Percentiles rank a stretch among this genome's conserved stretches.
These are phyloP conservation scores for Blastocystis sp. DNA, from an alignment of 352 stramenopile species.

Conservation along the genomic window DNA sequence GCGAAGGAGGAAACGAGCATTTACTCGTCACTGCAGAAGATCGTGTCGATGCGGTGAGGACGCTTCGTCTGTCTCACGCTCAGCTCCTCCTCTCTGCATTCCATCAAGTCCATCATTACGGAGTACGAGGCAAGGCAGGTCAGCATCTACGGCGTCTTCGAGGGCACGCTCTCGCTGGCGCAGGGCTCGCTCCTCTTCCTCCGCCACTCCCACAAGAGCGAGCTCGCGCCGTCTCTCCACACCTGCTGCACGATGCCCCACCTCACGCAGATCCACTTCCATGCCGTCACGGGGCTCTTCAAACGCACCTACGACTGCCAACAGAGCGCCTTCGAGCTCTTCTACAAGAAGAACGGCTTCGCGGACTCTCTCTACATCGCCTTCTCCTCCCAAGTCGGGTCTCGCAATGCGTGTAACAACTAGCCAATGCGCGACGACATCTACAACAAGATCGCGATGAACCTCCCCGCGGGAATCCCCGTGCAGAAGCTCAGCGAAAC, in stretches of 20 bases:
- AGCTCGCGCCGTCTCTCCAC: not conserved
- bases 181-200: not conserved
- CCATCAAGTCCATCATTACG: not conserved
- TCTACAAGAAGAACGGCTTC: constrained; percentile 38
- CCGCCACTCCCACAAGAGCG: not conserved
- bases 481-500: constrained; percentile 52
- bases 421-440: constrained; percentile 24
- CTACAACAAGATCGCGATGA: constrained; percentile 1
- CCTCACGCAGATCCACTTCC: not conserved
- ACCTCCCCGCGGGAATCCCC: not conserved
- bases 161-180: not conserved
- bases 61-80: not conserved
- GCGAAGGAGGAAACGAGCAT: not conserved
- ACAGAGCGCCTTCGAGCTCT: constrained; percentile 47
- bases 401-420: not conserved
- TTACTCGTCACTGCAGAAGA: not conserved
- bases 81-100: not conserved
- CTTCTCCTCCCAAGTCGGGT: constrained; percentile 2
- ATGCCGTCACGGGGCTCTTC: not conserved
- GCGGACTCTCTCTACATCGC: constrained; percentile 30
- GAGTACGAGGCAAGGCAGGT: not conserved
- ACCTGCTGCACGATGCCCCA: not conserved
- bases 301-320: constrained; percentile 51
- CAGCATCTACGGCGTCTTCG: not conserved
- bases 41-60: not conserved